Conservation (phyloP, 208 protist genomes). For the Spongospora subterranea region DNA sequence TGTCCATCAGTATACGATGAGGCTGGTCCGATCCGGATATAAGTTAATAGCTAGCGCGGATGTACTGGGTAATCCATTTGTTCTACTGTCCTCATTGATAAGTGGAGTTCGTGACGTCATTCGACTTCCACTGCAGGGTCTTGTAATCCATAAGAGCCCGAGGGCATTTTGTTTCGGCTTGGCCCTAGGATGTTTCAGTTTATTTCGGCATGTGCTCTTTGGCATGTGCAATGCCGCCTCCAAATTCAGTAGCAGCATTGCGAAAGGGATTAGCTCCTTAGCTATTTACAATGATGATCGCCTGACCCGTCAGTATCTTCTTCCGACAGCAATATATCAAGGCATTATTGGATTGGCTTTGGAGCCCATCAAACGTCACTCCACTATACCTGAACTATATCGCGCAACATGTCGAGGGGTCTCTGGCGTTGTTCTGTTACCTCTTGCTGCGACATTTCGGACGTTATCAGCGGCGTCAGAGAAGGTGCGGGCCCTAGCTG, state of each 20-base stretch:
- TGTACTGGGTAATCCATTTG: conserved; percentile 29
- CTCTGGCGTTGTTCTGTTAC: not conserved
- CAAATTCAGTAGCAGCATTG: not conserved
- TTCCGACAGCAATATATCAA: not conserved
- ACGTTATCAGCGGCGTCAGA: not conserved
- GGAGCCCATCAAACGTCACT: not conserved
- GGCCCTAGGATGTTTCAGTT: not conserved
- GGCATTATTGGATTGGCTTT: not conserved
- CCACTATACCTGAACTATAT: not conserved
- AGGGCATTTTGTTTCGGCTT: not conserved
- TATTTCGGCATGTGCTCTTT: conserved; percentile 36
- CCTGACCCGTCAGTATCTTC: no score
- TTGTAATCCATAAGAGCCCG: not conserved
- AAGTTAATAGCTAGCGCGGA: conserved; percentile 38
- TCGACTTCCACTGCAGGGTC: not conserved
- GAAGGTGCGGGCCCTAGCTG: not conserved
- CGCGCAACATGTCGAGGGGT: not conserved
- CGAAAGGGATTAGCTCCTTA: not conserved
- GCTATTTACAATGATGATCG: conserved; percentile 24
- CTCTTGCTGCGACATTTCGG: not conserved
- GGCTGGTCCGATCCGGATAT: not conserved
- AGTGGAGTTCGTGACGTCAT: not conserved
- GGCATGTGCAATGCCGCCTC: not conserved
- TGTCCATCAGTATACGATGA: not conserved
- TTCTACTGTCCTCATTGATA: not conserved